These are phyloP conservation scores for Kockovaella imperatae DNA, from an alignment of 768 basidiomycete genomes.

Conservation along the genomic window DNA sequence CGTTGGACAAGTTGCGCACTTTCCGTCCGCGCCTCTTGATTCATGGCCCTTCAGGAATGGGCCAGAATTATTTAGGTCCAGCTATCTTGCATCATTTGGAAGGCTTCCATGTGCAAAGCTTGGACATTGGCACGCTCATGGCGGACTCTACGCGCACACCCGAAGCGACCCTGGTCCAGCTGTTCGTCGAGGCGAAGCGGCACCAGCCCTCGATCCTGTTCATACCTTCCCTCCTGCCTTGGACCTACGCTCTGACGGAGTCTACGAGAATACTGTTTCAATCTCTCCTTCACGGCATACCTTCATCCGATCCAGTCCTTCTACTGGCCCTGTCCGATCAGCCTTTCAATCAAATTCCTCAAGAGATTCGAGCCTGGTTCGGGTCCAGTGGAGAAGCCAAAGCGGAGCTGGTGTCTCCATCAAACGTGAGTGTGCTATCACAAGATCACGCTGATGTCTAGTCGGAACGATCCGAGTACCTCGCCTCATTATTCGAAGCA, in stretches of 20 bases:
- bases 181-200: slow-evolving; percentile 93
- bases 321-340: slow-evolving; percentile 84
- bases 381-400: slow-evolving; percentile 66
- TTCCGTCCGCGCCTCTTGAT: slow-evolving; percentile 82
- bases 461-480: slow-evolving; percentile 65
- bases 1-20: slow-evolving; percentile 82
- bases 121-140: slow-evolving; percentile 82
- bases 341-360: slow-evolving; percentile 58
- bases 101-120: slow-evolving; percentile 87
- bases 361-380: slow-evolving; percentile 86
- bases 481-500: slow-evolving; percentile 62
- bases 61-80: slow-evolving; percentile 80
- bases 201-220: slow-evolving; percentile 94
- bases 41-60: slow-evolving; percentile 77
- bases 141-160: slow-evolving; percentile 78
- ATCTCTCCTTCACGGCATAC: slow-evolving; percentile 81
- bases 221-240: slow-evolving; percentile 77
- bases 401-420: slow-evolving; percentile 56
- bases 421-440: slow-evolving; percentile 30
- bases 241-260: slow-evolving; percentile 79
- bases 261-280: slow-evolving; percentile 75
- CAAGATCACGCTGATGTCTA: slow-evolving; percentile 7
- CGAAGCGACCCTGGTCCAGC: slow-evolving; percentile 87
- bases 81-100: slow-evolving; percentile 89
- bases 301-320: slow-evolving; percentile 88